Evolutionary conservation across 2,329 filamentous ascomycete genomes (phyloP).

Genomic region (Colletotrichum musae): DNA sequence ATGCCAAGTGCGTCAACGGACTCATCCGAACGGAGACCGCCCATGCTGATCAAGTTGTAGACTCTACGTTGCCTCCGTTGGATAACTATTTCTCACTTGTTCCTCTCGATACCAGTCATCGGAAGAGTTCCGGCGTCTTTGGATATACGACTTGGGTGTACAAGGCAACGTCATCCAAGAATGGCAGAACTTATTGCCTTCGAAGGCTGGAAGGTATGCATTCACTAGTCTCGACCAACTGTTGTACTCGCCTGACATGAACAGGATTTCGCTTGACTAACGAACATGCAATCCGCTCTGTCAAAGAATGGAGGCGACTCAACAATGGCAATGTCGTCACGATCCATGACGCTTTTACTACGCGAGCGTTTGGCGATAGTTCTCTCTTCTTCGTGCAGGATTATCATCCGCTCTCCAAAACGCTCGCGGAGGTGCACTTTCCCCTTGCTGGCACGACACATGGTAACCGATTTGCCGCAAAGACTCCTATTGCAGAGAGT

Average conservation of each 20-base stretch:
- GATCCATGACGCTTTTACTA: conserved; percentile 93
- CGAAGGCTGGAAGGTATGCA: conserved; percentile 82
- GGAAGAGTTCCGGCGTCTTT: conserved; percentile 84
- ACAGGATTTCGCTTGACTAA: conserved; percentile 87
- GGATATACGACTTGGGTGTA: conserved; percentile 95
- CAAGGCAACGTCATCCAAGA: conserved; percentile 91
- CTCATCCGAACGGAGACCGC: neutral
- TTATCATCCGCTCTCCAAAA: conserved; percentile 93
- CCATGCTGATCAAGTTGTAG: conserved; percentile 41
- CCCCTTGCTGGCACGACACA: conserved; percentile 52
- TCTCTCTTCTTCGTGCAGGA: conserved; percentile 95
- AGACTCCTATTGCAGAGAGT: conserved; percentile 74
- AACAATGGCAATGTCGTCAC: conserved; percentile 86
- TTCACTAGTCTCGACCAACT: neutral
- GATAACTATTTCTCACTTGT: conserved; percentile 95
- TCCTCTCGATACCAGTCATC: conserved; percentile 84
- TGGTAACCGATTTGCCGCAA: conserved; percentile 62
- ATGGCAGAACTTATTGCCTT: conserved; percentile 89
- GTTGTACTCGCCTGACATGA: conserved; percentile 40
- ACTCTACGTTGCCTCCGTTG: conserved; percentile 80
- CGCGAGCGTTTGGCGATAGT: conserved; percentile 91
- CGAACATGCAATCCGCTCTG: conserved; percentile 87
- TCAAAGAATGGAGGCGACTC: conserved; percentile 91
- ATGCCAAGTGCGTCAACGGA: conserved; percentile 75
- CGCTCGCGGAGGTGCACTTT: conserved; percentile 87